Conservation (phyloP, 345 rosid species). For the Hypericum perforatum region DNA sequence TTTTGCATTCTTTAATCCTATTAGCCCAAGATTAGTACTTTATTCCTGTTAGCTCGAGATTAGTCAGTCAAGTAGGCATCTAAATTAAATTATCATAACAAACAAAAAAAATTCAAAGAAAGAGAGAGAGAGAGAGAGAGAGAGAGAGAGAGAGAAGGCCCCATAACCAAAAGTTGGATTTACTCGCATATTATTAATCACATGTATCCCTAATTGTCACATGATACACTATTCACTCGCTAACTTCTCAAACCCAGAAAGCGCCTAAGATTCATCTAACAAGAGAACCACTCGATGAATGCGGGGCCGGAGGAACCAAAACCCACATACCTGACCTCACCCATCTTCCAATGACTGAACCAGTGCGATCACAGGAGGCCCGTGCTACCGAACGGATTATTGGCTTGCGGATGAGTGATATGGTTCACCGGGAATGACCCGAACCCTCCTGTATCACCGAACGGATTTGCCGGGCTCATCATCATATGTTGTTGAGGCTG, state of each 20-base stretch:
- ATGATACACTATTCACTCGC: constrained; percentile 19
- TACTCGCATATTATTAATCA: constrained; percentile 1
- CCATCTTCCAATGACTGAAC: constrained; percentile 2
- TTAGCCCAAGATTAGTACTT: too few relatives aligned
- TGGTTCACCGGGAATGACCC: constrained; percentile 33
- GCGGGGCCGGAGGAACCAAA: neutral
- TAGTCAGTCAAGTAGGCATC: too few relatives aligned
- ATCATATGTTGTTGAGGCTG: constrained; percentile 39
- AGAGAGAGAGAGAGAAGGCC: constrained; percentile 4
- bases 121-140: constrained; percentile 2
- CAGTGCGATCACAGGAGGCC: constrained; percentile 45
- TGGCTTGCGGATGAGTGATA: constrained; percentile 31
- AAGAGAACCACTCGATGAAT: neutral
- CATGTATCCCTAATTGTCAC: constrained; percentile 9
- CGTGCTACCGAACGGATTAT: constrained; percentile 70
- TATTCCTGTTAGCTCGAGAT: too few relatives aligned
- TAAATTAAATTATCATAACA: too few relatives aligned
- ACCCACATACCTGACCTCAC: constrained; percentile 11
- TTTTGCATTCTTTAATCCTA: too few relatives aligned
- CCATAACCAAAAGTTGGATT: neutral
- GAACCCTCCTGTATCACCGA: constrained; percentile 53
- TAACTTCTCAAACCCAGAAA: constrained; percentile 23
- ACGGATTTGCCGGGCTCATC: constrained; percentile 57
- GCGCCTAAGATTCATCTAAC: constrained; percentile 11
- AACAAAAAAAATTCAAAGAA: neutral